Conservation (phyloP, 192 early-diverging fungal species). For the Linnemannia elongata region DNA sequence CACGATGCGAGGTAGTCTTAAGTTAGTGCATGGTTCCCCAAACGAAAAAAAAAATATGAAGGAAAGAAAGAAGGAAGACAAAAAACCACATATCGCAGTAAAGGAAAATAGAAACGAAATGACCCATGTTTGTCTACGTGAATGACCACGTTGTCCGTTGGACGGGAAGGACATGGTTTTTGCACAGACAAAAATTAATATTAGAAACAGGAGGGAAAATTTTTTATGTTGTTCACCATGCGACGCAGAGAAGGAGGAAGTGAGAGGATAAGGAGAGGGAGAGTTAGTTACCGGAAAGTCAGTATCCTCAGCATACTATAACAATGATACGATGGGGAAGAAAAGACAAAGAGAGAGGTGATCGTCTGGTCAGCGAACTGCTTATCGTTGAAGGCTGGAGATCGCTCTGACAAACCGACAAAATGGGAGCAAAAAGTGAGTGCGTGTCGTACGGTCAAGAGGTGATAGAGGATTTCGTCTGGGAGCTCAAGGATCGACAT, state of each 20-base stretch:
- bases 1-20: neutral
- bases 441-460: conserved; percentile 28
- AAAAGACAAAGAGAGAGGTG: neutral
- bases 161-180: neutral
- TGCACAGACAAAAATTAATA: neutral
- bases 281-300: conserved; percentile 33
- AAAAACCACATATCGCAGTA: neutral
- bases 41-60: neutral
- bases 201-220: neutral
- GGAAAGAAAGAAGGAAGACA: no score
- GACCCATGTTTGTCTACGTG: neutral
- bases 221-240: neutral
- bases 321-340: neutral
- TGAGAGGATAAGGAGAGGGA: neutral
- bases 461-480: conserved; percentile 38
- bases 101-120: neutral
- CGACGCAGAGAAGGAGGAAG: no score
- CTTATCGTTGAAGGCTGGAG: neutral
- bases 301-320: conserved; percentile 37
- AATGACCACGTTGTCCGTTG: neutral
- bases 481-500: conserved; percentile 30
- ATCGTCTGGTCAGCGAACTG: neutral
- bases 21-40: neutral
- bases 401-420: no score
- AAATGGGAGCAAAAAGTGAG: neutral